phyloP scores from a whole-genome alignment of 2,329 filamentous ascomycete genomes.

The Phoma herbarum region DNA sequence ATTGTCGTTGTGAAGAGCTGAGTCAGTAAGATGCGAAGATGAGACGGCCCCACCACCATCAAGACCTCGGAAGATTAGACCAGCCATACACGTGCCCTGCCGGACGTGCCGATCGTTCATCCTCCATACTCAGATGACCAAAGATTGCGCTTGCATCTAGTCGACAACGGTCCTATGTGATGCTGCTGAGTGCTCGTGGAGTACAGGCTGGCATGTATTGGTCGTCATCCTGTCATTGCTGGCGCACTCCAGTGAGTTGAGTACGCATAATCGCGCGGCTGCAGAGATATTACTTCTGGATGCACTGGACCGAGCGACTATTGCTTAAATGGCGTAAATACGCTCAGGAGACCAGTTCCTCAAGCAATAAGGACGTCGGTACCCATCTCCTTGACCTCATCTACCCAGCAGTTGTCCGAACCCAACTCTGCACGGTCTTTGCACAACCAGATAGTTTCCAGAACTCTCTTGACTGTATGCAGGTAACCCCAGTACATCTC shows the following conservation, averaged over 20 bases:
- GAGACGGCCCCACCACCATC: not conserved
- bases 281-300: not conserved
- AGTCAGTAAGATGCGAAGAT: not conserved
- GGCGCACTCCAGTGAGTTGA: not conserved
- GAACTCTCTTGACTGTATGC: conserved; percentile 45
- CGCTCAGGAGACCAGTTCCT: not conserved
- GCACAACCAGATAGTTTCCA: conserved; percentile 48
- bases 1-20: not conserved
- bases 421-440: conserved; percentile 37
- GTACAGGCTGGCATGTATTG: not conserved
- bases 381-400: conserved; percentile 45
- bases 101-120: not conserved
- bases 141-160: not conserved
- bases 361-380: conserved; percentile 47
- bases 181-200: not conserved
- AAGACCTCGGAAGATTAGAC: not conserved
- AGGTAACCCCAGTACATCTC: conserved; percentile 52
- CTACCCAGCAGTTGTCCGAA: conserved; percentile 46
- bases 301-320: not conserved
- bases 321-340: too few species aligned
- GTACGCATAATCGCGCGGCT: not conserved
- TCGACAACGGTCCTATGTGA: not conserved
- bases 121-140: not conserved
- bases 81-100: conserved; percentile 3
- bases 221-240: not conserved